phyloP scores from a whole-genome alignment of 106 monocot genomes.

The Acorus calamus region DNA sequence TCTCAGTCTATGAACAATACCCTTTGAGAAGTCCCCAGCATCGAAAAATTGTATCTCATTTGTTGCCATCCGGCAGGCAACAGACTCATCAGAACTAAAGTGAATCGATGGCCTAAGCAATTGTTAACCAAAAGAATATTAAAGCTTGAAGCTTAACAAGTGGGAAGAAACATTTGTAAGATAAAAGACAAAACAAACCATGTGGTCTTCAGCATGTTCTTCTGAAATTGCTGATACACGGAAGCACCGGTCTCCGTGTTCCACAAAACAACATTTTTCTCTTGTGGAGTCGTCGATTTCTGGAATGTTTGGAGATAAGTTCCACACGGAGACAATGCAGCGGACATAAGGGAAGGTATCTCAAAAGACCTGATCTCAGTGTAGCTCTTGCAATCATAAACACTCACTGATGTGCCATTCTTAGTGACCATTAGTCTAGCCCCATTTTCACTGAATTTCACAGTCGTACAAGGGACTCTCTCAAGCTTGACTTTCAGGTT shows the following conservation, averaged over 20 bases:
- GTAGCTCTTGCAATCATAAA: slow-evolving; percentile 45
- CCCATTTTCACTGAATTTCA: slow-evolving; percentile 65
- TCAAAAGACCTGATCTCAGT: slow-evolving; percentile 60
- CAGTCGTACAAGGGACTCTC: slow-evolving; percentile 49
- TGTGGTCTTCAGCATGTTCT: slow-evolving; percentile 81
- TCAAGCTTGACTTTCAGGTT: slow-evolving; percentile 51
- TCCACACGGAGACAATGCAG: slow-evolving; percentile 58
- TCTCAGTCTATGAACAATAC: slow-evolving; percentile 48
- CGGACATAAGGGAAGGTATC: slow-evolving; percentile 51
- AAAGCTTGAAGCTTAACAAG: too few relatives aligned
- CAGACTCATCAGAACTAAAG: slow-evolving; percentile 79
- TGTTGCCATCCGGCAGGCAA: slow-evolving; percentile 74
- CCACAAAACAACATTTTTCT: slow-evolving; percentile 83
- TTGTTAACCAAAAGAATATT: slow-evolving; percentile 7
- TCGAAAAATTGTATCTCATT: slow-evolving; percentile 96
- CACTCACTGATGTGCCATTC: slow-evolving; percentile 26
- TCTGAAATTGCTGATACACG: slow-evolving; percentile 71
- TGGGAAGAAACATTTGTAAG: neutral
- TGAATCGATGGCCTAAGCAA: slow-evolving; percentile 62
- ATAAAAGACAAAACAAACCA: slow-evolving; percentile 31
- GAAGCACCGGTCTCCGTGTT: slow-evolving; percentile 33
- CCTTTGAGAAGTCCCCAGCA: slow-evolving; percentile 64
- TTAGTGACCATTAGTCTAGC: slow-evolving; percentile 60
- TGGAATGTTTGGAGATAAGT: slow-evolving; percentile 87
- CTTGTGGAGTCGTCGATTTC: slow-evolving; percentile 67